A percentile compares a stretch with the other conserved stretches of the same genome.
phyloP scores from a whole-genome alignment of 352 stramenopile genomes.

The Phytophthora vignae region DNA sequence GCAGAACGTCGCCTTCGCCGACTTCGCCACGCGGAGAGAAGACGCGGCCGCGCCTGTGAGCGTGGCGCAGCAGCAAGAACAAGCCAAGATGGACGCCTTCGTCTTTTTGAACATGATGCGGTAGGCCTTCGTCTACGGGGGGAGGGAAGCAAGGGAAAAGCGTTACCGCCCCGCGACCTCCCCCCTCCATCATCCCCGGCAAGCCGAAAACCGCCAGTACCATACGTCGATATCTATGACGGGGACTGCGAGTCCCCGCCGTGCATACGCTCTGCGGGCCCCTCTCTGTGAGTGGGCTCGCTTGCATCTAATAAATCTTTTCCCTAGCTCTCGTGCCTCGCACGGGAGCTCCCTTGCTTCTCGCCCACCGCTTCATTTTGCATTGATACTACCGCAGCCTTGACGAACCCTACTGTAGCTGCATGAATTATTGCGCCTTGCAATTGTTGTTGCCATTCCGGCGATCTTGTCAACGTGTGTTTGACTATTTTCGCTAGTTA shows the following conservation, averaged over 20 bases:
- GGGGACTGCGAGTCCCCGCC: not conserved
- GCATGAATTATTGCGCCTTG: not conserved
- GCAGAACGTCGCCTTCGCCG: slow-evolving; percentile 33
- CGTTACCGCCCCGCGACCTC: not conserved
- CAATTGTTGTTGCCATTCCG: slow-evolving; percentile 1
- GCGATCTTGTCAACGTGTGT: not conserved
- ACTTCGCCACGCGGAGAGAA: slow-evolving; percentile 33
- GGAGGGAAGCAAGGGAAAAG: not conserved
- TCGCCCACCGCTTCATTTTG: slow-evolving; percentile 8
- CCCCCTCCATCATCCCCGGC: not conserved
- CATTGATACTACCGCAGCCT: not conserved
- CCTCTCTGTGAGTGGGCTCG: not conserved
- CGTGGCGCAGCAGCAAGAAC: slow-evolving; percentile 39
- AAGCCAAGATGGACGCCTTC: slow-evolving; percentile 58
- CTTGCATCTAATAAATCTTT: slow-evolving; percentile 31
- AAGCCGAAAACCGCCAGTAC: slow-evolving; percentile 18
- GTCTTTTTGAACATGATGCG: slow-evolving; percentile 57
- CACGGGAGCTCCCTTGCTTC: slow-evolving; percentile 27
- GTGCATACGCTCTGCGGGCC: slow-evolving; percentile 21
- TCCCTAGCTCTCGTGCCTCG: slow-evolving; percentile 24
- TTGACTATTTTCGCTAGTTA: slow-evolving; percentile 9
- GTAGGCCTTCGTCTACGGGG: slow-evolving; percentile 23
- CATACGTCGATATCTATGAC: slow-evolving; percentile 43
- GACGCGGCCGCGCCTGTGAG: slow-evolving; percentile 24
- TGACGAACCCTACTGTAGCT: too few species aligned